phyloP scores from a whole-genome alignment of 208 protist species.

The Porcisia deanei region DNA sequence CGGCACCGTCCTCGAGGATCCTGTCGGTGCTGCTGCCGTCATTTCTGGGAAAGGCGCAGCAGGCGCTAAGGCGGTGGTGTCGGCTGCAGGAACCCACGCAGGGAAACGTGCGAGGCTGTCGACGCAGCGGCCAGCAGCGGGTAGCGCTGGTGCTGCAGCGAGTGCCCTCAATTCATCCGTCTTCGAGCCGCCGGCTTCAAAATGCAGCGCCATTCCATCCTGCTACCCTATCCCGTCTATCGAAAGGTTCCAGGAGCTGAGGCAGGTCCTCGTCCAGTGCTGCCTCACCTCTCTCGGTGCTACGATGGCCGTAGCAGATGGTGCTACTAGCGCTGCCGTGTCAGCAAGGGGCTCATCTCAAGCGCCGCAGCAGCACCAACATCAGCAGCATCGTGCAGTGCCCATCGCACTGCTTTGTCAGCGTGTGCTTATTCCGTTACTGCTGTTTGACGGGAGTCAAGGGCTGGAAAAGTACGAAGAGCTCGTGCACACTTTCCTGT shows the following conservation, averaged over 20 bases:
- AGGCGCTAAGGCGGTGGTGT: background rate
- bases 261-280: constrained; percentile 16
- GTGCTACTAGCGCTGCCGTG: background rate
- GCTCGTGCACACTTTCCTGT: constrained; percentile 31
- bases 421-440: constrained; percentile 73
- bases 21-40: background rate
- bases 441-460: constrained; percentile 42
- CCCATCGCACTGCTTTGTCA: constrained; percentile 56
- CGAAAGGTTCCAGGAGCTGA: constrained; percentile 12
- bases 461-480: constrained; percentile 31
- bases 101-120: constrained; percentile 6
- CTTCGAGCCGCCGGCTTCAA: background rate
- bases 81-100: background rate
- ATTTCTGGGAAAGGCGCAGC: background rate
- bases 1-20: constrained; percentile 15
- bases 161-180: background rate
- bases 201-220: constrained; percentile 15
- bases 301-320: background rate
- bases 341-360: background rate
- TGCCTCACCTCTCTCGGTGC: constrained; percentile 19
- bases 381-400: constrained; percentile 9
- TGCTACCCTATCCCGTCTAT: constrained; percentile 26
- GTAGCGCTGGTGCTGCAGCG: background rate
- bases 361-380: background rate
- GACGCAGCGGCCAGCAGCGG: constrained; percentile 17